Percentiles rank a stretch among this genome's conserved stretches.
These are phyloP conservation scores for Backusella tuberculispora DNA, from an alignment of 192 early-diverging fungal species.

Conservation along the genomic window DNA sequence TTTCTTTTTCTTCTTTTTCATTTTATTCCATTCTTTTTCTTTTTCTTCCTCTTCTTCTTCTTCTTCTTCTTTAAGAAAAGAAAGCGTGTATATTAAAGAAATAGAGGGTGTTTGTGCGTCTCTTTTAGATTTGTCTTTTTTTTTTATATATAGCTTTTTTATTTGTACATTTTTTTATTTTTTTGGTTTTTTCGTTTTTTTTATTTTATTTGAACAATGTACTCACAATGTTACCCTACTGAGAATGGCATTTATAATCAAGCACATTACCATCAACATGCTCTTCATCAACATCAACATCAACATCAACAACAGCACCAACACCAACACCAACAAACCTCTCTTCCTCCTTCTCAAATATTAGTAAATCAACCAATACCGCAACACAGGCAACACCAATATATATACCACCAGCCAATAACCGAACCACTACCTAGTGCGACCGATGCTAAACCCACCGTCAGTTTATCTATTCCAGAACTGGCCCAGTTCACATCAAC, in stretches of 20 bases:
- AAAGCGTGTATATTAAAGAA: conserved; percentile 1
- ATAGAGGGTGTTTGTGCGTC: background rate
- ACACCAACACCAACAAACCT: too few relatives aligned
- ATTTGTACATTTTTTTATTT: background rate
- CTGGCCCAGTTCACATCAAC: conserved; percentile 60
- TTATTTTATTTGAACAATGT: conserved; percentile 1
- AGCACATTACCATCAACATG: background rate
- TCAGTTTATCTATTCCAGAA: conserved; percentile 26
- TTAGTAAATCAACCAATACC: background rate
- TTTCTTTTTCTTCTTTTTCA: too few relatives aligned
- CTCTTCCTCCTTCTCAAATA: background rate
- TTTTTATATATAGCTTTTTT: background rate
- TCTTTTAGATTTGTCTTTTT: background rate
- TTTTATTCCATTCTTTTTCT: too few relatives aligned
- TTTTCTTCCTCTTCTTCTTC: too few relatives aligned
- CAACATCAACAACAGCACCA: too few relatives aligned
- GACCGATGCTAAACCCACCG: conserved; percentile 22
- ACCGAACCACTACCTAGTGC: conserved; percentile 27
- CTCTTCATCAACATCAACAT: background rate
- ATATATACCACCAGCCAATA: background rate
- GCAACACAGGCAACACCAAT: background rate
- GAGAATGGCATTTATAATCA: conserved; percentile 11
- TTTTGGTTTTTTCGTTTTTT: background rate
- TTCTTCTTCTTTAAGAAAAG: too few relatives aligned
- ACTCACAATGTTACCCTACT: background rate